A percentile compares a stretch with the other conserved stretches of the same genome.
Conservation (phyloP, 192 early-diverging fungal species). For the Chytriomyces hyalinus region DNA sequence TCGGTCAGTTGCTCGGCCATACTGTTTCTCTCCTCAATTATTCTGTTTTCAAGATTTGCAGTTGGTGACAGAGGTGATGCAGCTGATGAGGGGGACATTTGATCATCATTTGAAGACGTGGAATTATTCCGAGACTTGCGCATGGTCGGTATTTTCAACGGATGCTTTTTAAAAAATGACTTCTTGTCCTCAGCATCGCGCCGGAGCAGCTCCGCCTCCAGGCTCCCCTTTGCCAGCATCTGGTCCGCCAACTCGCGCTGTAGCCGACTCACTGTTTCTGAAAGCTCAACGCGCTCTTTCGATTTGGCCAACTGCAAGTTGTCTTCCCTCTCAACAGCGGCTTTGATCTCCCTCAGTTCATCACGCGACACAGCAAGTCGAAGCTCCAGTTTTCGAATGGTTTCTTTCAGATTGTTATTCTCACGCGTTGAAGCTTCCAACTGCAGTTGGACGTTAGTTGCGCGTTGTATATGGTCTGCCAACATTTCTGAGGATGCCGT, state of each 20-base stretch:
- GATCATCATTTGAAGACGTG: neutral
- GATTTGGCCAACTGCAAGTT: constrained; percentile 1
- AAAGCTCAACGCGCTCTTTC: constrained; percentile 10
- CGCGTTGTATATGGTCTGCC: neutral
- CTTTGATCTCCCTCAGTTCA: constrained; percentile 15
- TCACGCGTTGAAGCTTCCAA: constrained; percentile 14
- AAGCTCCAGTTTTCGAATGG: neutral
- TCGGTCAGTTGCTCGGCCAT: constrained; percentile 5
- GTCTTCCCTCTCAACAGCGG: neutral
- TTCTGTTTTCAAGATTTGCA: constrained; percentile 1
- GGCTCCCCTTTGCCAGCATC: constrained; percentile 19
- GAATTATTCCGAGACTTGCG: neutral
- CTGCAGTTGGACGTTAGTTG: constrained; percentile 17
- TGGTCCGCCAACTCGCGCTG: constrained; percentile 24
- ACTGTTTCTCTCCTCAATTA: constrained; percentile 21
- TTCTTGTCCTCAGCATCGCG: neutral
- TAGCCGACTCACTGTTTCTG: constrained; percentile 1
- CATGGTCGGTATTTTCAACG: neutral
- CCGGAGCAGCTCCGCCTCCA: constrained; percentile 20
- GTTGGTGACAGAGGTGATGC: neutral
- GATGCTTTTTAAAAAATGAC: neutral
- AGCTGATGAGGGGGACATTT: neutral
- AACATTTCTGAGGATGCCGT: constrained; percentile 13
- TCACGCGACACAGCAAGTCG: constrained; percentile 7
- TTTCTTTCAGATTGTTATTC: neutral